Conservation (phyloP, 805 yeast genomes). For the Ogataea allantospora region DNA sequence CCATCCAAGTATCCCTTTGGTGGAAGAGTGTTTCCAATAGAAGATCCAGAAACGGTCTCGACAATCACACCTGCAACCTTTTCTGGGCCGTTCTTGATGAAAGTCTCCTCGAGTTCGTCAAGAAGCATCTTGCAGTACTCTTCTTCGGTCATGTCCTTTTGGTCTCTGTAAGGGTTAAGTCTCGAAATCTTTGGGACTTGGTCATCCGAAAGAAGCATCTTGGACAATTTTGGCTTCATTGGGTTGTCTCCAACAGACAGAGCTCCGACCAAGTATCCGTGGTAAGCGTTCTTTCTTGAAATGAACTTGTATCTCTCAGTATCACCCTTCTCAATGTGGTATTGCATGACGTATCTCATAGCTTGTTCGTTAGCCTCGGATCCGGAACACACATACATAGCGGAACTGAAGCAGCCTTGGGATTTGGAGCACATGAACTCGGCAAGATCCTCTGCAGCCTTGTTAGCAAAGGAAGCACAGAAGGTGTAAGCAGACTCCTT, state of each 20-base stretch:
- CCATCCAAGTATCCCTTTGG: conserved; percentile 47
- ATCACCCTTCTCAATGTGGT: conserved; percentile 41
- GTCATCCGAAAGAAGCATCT: conserved; percentile 22
- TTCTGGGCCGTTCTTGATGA: conserved; percentile 40
- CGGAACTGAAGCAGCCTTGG: conserved; percentile 36
- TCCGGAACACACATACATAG: conserved; percentile 60
- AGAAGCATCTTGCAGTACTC: conserved; percentile 38
- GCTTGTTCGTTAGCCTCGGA: conserved; percentile 80
- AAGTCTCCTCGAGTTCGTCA: conserved; percentile 39
- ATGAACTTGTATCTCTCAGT: conserved; percentile 38
- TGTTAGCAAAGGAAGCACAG: conserved; percentile 31
- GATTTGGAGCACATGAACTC: conserved; percentile 40
- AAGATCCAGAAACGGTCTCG: conserved; percentile 48
- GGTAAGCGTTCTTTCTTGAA: conserved; percentile 43
- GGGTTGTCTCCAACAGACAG: conserved; percentile 38
- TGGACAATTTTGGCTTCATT: conserved; percentile 34
- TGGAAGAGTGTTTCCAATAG: conserved; percentile 44
- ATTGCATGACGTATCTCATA: conserved; percentile 58
- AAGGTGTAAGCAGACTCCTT: conserved; percentile 39
- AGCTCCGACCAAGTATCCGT: conserved; percentile 47
- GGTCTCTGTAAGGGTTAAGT: conserved; percentile 36
- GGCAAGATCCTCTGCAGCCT: conserved; percentile 40
- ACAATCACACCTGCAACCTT: conserved; percentile 42
- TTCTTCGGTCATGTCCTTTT: conserved; percentile 37
- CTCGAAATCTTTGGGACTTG: conserved; percentile 31